Base-by-base conservation (phyloP, 805 yeast species). In the Teunomyces aglyptinius region DNA sequence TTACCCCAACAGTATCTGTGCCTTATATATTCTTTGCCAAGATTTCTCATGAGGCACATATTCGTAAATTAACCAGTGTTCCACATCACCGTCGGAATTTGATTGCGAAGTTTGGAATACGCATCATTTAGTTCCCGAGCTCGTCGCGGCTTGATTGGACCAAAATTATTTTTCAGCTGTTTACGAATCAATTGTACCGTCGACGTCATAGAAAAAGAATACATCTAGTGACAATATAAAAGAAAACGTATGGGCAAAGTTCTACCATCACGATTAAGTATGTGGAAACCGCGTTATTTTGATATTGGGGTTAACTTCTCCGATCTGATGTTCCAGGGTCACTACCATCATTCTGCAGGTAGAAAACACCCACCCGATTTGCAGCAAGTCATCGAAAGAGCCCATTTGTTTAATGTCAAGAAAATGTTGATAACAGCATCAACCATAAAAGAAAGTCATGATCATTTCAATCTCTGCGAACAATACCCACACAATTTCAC, bases 321-420 rank as follows among this genome's bases (percentile, higher is more conserved):
- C 0, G 99, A 92, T 63, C 73, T 81, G 3, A 94, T 91, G 94
- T 94, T 88, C 63, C 76, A 74, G 41, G 99, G 99, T 1, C 50
- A 64, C 6, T 94, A 94, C 60, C 78, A 89, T 51, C 90, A 85
- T 11, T 78, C 81, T 24, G 18, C 47, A 5, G 55, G 58, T 1
- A 75, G 74, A 36, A 73, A 78, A 46, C 98, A 92, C 59, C 76
- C 77, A 1, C 55, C 76, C 2, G 99, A 94, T 63, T 63, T 88
- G 3, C 71, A 68, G 11, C 69, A 74, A 5, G 87, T 94, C 1
- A 65, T 94, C 5, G 59, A 72, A 4, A 75, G 96, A 38, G 96
- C 97, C 0, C 70, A 73, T 42, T 63, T 73, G 5, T 77, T 81
- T 53, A 77, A 85, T 49, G 97, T 92, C 12, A 67, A 73, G 6